Evolutionary conservation across 2,329 filamentous ascomycete species (phyloP).

Genomic region (Grosmannia penicillata): DNA sequence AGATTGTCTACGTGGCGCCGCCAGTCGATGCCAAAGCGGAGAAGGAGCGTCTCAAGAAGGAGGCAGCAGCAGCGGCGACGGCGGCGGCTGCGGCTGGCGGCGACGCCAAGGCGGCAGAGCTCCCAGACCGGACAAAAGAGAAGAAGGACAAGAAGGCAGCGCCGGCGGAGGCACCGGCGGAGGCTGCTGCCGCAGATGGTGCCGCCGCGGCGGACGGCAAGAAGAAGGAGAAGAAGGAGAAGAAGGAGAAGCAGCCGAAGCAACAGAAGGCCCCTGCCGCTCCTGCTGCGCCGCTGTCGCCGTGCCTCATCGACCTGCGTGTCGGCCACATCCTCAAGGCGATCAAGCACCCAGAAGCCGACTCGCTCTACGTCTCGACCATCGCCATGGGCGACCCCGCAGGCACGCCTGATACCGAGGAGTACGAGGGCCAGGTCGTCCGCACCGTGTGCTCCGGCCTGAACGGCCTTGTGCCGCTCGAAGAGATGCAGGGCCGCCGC

Average conservation of each 20-base stretch:
- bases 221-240: slow-evolving; percentile 87
- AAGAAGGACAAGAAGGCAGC: slow-evolving; percentile 30
- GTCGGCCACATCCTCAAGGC: slow-evolving; percentile 97
- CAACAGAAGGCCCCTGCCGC: slow-evolving; percentile 50
- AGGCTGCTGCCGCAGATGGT: slow-evolving; percentile 18
- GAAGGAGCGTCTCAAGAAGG: slow-evolving; percentile 94
- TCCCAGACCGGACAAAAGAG: slow-evolving; percentile 45
- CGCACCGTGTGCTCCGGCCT: slow-evolving; percentile 95
- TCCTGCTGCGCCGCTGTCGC: slow-evolving; percentile 67
- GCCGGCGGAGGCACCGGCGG: not conserved
- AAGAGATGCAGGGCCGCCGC: slow-evolving; percentile 93
- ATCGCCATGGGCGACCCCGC: slow-evolving; percentile 85
- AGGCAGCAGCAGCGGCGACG: slow-evolving; percentile 60
- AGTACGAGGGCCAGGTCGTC: slow-evolving; percentile 82
- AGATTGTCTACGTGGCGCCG: slow-evolving; percentile 77
- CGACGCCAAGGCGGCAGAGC: slow-evolving; percentile 28
- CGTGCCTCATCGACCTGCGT: slow-evolving; percentile 79
- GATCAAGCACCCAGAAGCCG: slow-evolving; percentile 88
- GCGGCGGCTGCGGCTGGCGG: slow-evolving; percentile 30
- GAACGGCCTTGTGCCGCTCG: slow-evolving; percentile 81
- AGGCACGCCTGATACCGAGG: slow-evolving; percentile 74
- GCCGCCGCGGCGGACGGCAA: slow-evolving; percentile 23
- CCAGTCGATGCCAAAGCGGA: slow-evolving; percentile 84
- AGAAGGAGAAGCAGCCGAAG: slow-evolving; percentile 80
- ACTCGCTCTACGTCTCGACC: slow-evolving; percentile 88